Evolutionary conservation across 208 protist genomes (phyloP), one percentile per base, ranked within the genome.

Genomic region (Trypanosoma caninum): DNA sequence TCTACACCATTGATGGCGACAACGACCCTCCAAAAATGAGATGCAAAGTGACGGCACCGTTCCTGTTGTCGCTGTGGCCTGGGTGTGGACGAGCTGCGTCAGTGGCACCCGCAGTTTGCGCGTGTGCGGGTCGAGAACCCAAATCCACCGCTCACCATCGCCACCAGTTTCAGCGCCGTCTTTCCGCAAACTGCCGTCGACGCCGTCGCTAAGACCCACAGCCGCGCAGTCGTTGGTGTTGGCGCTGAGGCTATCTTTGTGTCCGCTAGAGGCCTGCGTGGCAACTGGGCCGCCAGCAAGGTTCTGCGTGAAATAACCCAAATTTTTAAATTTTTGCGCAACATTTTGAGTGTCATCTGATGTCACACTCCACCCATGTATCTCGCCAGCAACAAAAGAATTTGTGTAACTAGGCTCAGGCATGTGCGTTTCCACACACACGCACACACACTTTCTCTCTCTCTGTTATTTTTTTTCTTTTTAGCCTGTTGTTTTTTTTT

Each of bases 41-140:
- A 94, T 90, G 70, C 88, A 94, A 35, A 94, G 65, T 4, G 88
- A 94, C 3, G 88, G 88, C 28, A 92, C 82, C 2, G 82, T 92
- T 31, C 88, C 88, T 33, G 65, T 67, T 0, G 80, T 89, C 2
- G 84, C 82, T n/a, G 88, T 94, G 30, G 88, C 88, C 51, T 92
- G 80, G n/a, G 88, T 92, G 25, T 77, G 82, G 2, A 81, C 72
- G 8, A 94, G 69, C 38, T 89, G 67, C 57, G 83, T 73, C 33
- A 87, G 28, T 13, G 88, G 88, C 28, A 94, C 88, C 9, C 84
- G 82, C 45, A 94, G 66, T 56, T 94, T 94, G 27, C 88, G 79
- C 5, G 88, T 92, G 71, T 91, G 74, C 2, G 88, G 88, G 59
- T 94, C 88, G 13, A 94, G 70, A 40, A 94, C 88, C 85, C 88